Percentiles rank a stretch among this genome's conserved stretches.
Conservation (phyloP, 163 green algal genomes). For the Scenedesmus sp. region DNA sequence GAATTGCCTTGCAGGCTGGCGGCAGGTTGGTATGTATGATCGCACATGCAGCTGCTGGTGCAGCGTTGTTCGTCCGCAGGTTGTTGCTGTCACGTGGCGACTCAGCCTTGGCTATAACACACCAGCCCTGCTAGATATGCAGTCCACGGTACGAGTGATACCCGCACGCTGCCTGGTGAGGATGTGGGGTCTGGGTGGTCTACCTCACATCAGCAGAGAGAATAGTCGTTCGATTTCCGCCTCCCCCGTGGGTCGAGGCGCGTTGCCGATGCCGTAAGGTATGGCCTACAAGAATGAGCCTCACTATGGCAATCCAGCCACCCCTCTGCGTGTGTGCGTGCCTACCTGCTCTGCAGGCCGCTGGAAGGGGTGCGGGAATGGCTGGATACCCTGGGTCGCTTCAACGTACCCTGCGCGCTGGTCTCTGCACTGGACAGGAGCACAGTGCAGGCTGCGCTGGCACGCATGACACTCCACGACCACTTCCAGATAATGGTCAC, state of each 20-base stretch:
- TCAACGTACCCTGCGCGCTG: conserved; percentile 80
- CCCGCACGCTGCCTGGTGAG: too few species aligned
- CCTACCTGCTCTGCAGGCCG: background rate
- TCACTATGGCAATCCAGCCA: too few species aligned
- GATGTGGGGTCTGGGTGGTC: too few species aligned
- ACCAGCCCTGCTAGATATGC: too few species aligned
- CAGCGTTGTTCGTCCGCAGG: background rate
- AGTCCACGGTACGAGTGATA: too few species aligned
- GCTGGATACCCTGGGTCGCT: conserved; percentile 75
- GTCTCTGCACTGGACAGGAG: conserved; percentile 74
- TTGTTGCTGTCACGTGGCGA: background rate
- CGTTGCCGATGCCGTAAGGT: too few species aligned
- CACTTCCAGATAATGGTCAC: conserved; percentile 79
- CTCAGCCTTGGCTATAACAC: too few species aligned
- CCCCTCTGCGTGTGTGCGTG: too few species aligned
- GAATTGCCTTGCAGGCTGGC: background rate
- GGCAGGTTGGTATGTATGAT: background rate
- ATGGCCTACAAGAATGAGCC: too few species aligned
- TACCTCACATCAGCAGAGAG: too few species aligned
- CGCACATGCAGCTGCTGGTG: background rate
- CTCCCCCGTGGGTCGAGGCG: too few species aligned
- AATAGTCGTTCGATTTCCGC: too few species aligned
- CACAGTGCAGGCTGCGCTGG: conserved; percentile 65
- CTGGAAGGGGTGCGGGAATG: conserved; percentile 79
- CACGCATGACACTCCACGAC: conserved; percentile 74